A percentile compares a stretch with the other conserved stretches of the same genome.
phyloP scores from a whole-genome alignment of 768 basidiomycete species.

The Xerocomus potaroensis region DNA sequence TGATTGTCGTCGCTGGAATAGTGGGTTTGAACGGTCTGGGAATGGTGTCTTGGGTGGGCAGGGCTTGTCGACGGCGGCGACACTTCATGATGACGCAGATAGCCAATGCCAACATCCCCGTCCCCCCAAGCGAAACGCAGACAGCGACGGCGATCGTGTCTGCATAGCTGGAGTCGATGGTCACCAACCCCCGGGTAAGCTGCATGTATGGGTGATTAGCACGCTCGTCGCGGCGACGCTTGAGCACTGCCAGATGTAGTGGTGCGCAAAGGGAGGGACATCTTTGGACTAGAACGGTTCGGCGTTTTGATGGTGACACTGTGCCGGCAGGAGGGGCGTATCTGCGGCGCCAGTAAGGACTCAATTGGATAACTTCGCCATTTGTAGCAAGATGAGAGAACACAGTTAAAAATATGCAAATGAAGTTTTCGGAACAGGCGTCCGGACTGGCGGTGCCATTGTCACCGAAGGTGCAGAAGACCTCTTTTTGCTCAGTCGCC shows the following conservation, averaged over 20 bases:
- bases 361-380: conserved; percentile 30
- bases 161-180: conserved; percentile 1
- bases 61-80: conserved; percentile 11
- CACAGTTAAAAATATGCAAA: neutral
- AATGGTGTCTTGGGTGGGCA: conserved; percentile 21
- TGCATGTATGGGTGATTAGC: too few relatives aligned
- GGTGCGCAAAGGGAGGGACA: too few relatives aligned
- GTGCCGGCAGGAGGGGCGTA: too few relatives aligned
- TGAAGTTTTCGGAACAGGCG: too few relatives aligned
- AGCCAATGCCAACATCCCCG: conserved; percentile 9
- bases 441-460: too few relatives aligned
- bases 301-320: too few relatives aligned
- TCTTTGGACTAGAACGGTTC: too few relatives aligned
- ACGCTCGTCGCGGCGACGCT: too few relatives aligned
- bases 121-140: conserved; percentile 20
- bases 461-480: too few relatives aligned
- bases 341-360: conserved; percentile 2
- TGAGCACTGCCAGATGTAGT: conserved; percentile 1
- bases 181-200: neutral
- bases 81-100: conserved; percentile 16
- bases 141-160: conserved; percentile 19
- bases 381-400: conserved; percentile 23
- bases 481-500: too few relatives aligned
- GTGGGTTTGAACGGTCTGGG: conserved; percentile 23
- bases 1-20: conserved; percentile 8